A percentile compares a stretch with the other conserved stretches of the same genome.
phyloP scores from a whole-genome alignment of 1,139 yeast species.

The Sugiyamaella neomexicana region DNA sequence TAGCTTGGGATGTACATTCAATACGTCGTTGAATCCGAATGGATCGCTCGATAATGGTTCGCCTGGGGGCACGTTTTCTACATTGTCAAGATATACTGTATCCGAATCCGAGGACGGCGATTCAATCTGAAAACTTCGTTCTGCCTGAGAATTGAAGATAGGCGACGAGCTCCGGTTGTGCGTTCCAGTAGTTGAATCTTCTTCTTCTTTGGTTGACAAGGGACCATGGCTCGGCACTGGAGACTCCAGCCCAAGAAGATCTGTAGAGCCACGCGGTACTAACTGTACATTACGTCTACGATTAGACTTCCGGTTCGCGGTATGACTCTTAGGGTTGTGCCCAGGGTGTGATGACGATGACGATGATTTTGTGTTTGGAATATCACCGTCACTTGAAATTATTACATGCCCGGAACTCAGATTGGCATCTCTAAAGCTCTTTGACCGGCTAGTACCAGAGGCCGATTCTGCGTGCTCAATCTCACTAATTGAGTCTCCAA shows the following conservation, averaged over 20 bases:
- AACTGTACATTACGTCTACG: background rate
- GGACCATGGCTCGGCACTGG: constrained; percentile 6
- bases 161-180: background rate
- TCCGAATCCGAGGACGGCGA: constrained; percentile 14
- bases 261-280: background rate
- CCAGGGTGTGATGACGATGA: background rate
- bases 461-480: background rate
- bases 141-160: background rate
- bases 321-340: background rate
- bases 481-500: background rate
- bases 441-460: background rate
- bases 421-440: constrained; percentile 1
- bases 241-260: background rate
- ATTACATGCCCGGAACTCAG: background rate
- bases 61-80: constrained; percentile 14
- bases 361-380: background rate
- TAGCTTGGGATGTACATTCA: constrained; percentile 9
- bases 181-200: background rate
- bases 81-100: constrained; percentile 9
- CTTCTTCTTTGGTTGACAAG: constrained; percentile 3
- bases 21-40: constrained; percentile 19
- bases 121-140: background rate
- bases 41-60: constrained; percentile 18
- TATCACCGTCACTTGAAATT: constrained; percentile 2
- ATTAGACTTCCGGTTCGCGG: background rate